Base-by-base conservation (phyloP, 768 basidiomycete species). In the Lenzites betulinus region DNA sequence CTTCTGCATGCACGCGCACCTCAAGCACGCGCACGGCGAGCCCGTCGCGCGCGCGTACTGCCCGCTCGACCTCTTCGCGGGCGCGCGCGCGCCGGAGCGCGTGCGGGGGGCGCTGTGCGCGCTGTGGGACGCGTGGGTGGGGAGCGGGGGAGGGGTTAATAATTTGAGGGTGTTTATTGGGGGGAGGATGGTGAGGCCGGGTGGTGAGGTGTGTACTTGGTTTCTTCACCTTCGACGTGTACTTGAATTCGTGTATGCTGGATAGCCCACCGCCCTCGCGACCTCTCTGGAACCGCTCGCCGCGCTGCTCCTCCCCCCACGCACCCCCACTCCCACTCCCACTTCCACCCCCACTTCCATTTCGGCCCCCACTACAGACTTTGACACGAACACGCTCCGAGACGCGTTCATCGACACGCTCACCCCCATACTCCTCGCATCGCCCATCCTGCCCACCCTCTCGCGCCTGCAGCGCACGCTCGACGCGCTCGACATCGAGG, bases 31-130 rank as follows among this genome's bases (percentile, higher is more conserved):
- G 35, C 68, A 76, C 33, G 81, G 77, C 7, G 71, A 78, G 23
- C 64, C 67, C 51, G 70, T 77, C 23, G 69, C 78, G 18, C 74
- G 70, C 26, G 75, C 75, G 7, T 99, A 93, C 73, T 95, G 94
- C 71, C 95, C 96, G 3, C 76, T 99, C 57, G 96, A 99, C 74
- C 78, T 99, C 22, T 98, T 86, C 73, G 95, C 95, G 16, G 78
- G 86, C 73, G 95, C 95, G 16, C 78, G 79, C 2, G 81, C 92
- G 23, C 73, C 80, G 50, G 53, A 36, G n/a, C 84, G 95, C 9
- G 71, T 92, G 30, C 69, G 62, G n/a, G 78, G 75, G 13, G 94
- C 93, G 2, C 69, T 98, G n/a, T 70, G 76, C 50, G 76, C 74
- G 33, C 79, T 98, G 28, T 93, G 90, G 89, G 75, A 83, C 38